Conservation (phyloP, 1,284 basidiomycete genomes). For the Porogramme epimiltina region DNA sequence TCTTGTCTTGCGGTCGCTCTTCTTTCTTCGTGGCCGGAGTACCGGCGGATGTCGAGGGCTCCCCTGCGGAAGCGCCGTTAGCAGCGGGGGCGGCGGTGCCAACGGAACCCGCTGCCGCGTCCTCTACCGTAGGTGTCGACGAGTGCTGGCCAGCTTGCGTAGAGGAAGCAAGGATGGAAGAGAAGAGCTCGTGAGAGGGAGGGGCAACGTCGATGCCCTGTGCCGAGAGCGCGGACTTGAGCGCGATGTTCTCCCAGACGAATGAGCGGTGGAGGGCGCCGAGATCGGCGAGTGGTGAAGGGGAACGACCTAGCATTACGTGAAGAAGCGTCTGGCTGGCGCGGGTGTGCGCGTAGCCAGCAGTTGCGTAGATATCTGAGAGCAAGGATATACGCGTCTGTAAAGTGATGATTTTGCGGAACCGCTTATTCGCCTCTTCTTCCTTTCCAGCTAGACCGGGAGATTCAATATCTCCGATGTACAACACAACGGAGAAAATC, state of each 20-base stretch:
- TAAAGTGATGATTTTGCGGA: slow-evolving; percentile 78
- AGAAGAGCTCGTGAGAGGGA: slow-evolving; percentile 33
- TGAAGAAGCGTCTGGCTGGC: slow-evolving; percentile 78
- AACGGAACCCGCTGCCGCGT: background rate
- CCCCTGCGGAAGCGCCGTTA: slow-evolving; percentile 9
- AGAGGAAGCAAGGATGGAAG: background rate
- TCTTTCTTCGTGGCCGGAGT: slow-evolving; percentile 33
- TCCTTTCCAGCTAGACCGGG: slow-evolving; percentile 45
- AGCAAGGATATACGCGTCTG: slow-evolving; percentile 83
- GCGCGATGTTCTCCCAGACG: slow-evolving; percentile 84
- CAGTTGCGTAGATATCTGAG: slow-evolving; percentile 87
- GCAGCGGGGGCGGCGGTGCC: slow-evolving; percentile 7
- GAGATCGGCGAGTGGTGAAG: slow-evolving; percentile 73
- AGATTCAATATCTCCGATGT: no score
- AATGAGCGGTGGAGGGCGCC: slow-evolving; percentile 84
- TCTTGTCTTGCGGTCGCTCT: slow-evolving; percentile 56
- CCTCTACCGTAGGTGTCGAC: background rate
- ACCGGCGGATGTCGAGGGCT: background rate
- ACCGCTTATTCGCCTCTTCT: slow-evolving; percentile 61
- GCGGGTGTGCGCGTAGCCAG: slow-evolving; percentile 83
- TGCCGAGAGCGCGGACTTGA: slow-evolving; percentile 61
- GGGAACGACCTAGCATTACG: slow-evolving; percentile 66
- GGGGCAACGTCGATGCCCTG: slow-evolving; percentile 52
- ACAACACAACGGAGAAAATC: slow-evolving; percentile 9
- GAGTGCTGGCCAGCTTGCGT: no score